Evolutionary conservation across 352 stramenopile species (phyloP).

Genomic region (Aphanomyces astaci): DNA sequence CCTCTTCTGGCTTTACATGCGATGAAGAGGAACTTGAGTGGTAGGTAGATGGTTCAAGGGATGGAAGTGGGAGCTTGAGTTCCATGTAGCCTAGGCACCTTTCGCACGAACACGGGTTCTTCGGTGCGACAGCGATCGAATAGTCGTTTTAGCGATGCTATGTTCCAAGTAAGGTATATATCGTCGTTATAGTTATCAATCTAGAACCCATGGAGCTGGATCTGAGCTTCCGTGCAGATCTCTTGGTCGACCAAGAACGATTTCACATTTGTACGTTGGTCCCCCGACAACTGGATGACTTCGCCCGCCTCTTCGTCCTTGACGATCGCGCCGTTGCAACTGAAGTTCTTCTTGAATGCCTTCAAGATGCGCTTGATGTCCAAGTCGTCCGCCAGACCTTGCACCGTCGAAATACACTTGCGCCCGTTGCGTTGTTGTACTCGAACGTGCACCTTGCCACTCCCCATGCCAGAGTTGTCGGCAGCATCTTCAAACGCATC

Average conservation of each 20-base stretch:
- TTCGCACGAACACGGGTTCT: too few species aligned
- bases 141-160: too few species aligned
- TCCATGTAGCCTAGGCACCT: too few species aligned
- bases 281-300: constrained; percentile 98
- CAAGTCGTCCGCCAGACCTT: constrained; percentile 96
- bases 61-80: too few species aligned
- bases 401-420: constrained; percentile 99
- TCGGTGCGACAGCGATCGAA: too few species aligned
- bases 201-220: constrained; percentile 99
- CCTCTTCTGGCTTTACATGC: too few species aligned
- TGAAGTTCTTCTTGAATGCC: constrained; percentile 99
- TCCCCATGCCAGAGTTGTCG: constrained; percentile 77
- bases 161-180: neutral
- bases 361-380: constrained; percentile 99
- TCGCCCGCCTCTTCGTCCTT: constrained; percentile 97
- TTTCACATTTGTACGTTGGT: constrained; percentile 98
- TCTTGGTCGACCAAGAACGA: constrained; percentile 99
- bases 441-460: constrained; percentile 95
- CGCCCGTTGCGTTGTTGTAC: constrained; percentile 99
- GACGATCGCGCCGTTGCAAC: constrained; percentile 98
- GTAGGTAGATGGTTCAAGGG: too few species aligned
- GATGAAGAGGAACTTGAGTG: too few species aligned
- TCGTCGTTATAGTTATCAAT: neutral
- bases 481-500: constrained; percentile 84
- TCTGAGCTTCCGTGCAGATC: constrained; percentile 93